Evolutionary conservation across 169 alveolate species (phyloP).

Genomic region (Plasmodium chabaudi): DNA sequence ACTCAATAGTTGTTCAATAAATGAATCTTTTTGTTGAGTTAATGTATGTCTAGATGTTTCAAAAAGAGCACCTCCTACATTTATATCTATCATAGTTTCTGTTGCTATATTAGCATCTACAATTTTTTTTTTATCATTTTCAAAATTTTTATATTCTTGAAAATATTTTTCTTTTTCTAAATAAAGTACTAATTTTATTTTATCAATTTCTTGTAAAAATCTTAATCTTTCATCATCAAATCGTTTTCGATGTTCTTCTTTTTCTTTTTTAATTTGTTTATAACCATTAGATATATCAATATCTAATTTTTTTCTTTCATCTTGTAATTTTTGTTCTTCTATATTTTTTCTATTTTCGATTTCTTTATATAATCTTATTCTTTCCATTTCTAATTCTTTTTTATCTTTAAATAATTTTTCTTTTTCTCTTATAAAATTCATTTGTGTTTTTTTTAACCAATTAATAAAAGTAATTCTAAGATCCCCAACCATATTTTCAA

Average conservation of each 20-base stretch:
- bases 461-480: conserved; percentile 87
- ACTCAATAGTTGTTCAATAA: conserved; percentile 84
- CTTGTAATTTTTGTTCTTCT: conserved; percentile 76
- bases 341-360: conserved; percentile 59
- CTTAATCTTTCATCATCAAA: conserved; percentile 86
- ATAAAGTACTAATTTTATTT: conserved; percentile 81
- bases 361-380: conserved; percentile 72
- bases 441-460: conserved; percentile 90
- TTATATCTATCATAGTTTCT: conserved; percentile 89
- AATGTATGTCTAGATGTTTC: conserved; percentile 91
- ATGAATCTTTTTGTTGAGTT: conserved; percentile 86
- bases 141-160: conserved; percentile 84
- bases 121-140: conserved; percentile 84
- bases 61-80: conserved; percentile 91
- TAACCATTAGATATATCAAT: conserved; percentile 86
- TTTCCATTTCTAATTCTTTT: conserved; percentile 83
- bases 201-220: conserved; percentile 87
- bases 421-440: conserved; percentile 78
- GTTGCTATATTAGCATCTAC: conserved; percentile 88
- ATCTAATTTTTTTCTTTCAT: conserved; percentile 87
- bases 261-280: conserved; percentile 88
- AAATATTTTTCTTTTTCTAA: conserved; percentile 83
- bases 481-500: conserved; percentile 91
- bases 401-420: conserved; percentile 78
- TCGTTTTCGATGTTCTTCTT: conserved; percentile 89